Evolutionary conservation across 2,329 filamentous ascomycete genomes (phyloP).

Genomic region (Trichoderma atroviride): DNA sequence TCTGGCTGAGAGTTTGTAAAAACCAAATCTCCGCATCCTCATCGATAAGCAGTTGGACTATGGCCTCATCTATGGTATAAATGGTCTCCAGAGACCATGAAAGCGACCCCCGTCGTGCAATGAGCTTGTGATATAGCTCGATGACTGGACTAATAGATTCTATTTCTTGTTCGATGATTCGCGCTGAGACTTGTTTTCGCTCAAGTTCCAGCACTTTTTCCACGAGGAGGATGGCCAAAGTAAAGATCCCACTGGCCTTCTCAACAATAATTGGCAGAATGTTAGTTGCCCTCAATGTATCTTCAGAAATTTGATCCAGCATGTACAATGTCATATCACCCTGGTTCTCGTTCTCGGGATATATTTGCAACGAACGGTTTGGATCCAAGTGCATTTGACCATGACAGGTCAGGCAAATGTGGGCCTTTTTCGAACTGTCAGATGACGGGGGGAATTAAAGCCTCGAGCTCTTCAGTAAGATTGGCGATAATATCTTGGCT

Average conservation of each 20-base stretch:
- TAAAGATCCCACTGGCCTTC: slow-evolving; percentile 39
- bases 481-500: slow-evolving; percentile 33
- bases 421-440: slow-evolving; percentile 13
- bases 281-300: neutral
- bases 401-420: slow-evolving; percentile 40
- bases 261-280: slow-evolving; percentile 27
- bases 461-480: slow-evolving; percentile 24
- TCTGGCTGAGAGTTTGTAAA: neutral
- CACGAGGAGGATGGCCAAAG: slow-evolving; percentile 41
- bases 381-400: slow-evolving; percentile 35
- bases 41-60: neutral
- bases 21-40: neutral
- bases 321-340: slow-evolving; percentile 39
- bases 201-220: slow-evolving; percentile 26
- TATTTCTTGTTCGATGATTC: slow-evolving; percentile 33
- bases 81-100: neutral
- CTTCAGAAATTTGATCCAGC: slow-evolving; percentile 28
- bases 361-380: slow-evolving; percentile 34
- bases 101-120: slow-evolving; percentile 28
- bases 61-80: neutral
- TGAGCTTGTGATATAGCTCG: slow-evolving; percentile 34
- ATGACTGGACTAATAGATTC: slow-evolving; percentile 32
- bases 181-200: slow-evolving; percentile 1
- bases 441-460: slow-evolving; percentile 29
- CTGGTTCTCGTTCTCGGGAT: slow-evolving; percentile 37